A percentile compares a stretch with the other conserved stretches of the same genome.
Conservation (phyloP, 257 asterid species). For the Nicotiana benthamiana region DNA sequence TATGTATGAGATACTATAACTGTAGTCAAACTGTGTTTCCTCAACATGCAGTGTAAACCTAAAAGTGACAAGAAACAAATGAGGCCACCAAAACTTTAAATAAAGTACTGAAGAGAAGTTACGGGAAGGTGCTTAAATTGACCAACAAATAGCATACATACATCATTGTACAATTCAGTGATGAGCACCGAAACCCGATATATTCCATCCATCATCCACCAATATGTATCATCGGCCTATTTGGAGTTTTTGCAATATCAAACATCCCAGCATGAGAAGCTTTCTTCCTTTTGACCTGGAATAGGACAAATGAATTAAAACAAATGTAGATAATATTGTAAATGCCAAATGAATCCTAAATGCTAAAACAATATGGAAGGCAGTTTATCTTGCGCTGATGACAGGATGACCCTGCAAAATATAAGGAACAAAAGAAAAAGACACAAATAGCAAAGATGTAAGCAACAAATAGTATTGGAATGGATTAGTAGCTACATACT, state of each 20-base stretch:
- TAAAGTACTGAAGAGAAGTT: neutral
- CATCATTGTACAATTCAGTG: constrained; percentile 4
- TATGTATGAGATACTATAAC: neutral
- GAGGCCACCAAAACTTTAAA: neutral
- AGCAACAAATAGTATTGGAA: neutral
- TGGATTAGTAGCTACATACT: constrained; percentile 26
- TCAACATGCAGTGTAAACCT: neutral
- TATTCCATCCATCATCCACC: constrained; percentile 50
- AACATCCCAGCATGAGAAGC: constrained; percentile 97
- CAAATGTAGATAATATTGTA: neutral
- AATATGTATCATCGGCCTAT: constrained; percentile 95
- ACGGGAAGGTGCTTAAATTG: neutral
- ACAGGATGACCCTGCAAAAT: neutral
- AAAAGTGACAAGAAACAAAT: neutral
- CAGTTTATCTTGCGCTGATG: neutral
- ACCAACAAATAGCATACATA: neutral
- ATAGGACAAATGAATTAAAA: neutral
- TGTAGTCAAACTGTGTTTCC: neutral
- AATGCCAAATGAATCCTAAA: neutral
- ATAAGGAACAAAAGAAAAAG: neutral
- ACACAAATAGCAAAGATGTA: neutral
- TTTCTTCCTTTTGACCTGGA: constrained; percentile 86
- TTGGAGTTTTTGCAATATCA: constrained; percentile 84
- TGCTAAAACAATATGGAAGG: neutral
- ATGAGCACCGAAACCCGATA: neutral